phyloP scores from a whole-genome alignment of 148 eudicot species.

The Cornus controversa region DNA sequence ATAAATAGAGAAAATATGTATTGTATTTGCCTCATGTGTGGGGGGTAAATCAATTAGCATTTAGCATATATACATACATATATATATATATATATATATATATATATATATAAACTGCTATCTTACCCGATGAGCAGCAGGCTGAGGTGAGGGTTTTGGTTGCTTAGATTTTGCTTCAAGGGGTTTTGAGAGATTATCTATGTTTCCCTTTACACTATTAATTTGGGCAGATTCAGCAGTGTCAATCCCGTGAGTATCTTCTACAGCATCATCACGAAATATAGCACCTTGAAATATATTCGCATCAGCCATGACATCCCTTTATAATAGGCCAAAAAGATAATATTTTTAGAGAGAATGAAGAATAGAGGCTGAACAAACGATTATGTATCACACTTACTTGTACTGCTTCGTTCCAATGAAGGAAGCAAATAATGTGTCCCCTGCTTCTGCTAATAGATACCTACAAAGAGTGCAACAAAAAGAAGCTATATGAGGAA shows the following conservation, averaged over 20 bases:
- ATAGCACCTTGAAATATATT: slow-evolving; percentile 98
- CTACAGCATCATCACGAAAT: slow-evolving; percentile 72
- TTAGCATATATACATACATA: too few species aligned
- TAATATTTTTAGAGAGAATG: slow-evolving; percentile 12
- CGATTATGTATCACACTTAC: slow-evolving; percentile 43
- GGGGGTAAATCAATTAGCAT: background rate
- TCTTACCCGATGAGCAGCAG: slow-evolving; percentile 94
- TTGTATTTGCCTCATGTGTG: background rate
- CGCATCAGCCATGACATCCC: slow-evolving; percentile 97
- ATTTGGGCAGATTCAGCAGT: slow-evolving; percentile 38
- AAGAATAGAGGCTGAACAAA: slow-evolving; percentile 6
- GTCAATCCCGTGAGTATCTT: slow-evolving; percentile 48
- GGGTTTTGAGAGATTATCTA: slow-evolving; percentile 42
- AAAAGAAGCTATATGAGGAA: slow-evolving; percentile 10
- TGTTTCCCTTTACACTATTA: slow-evolving; percentile 36
- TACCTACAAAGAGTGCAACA: slow-evolving; percentile 49
- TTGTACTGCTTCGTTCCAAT: slow-evolving; percentile 93
- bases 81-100: too few species aligned
- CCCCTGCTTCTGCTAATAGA: slow-evolving; percentile 93
- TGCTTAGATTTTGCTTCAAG: slow-evolving; percentile 61
- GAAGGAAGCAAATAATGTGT: slow-evolving; percentile 94
- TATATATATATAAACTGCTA: background rate
- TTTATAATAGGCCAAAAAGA: slow-evolving; percentile 25
- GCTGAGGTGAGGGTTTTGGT: slow-evolving; percentile 52
- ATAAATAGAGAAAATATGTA: background rate